Conservation (phyloP, 1,284 basidiomycete genomes). For the Leccinum subfulvum region DNA sequence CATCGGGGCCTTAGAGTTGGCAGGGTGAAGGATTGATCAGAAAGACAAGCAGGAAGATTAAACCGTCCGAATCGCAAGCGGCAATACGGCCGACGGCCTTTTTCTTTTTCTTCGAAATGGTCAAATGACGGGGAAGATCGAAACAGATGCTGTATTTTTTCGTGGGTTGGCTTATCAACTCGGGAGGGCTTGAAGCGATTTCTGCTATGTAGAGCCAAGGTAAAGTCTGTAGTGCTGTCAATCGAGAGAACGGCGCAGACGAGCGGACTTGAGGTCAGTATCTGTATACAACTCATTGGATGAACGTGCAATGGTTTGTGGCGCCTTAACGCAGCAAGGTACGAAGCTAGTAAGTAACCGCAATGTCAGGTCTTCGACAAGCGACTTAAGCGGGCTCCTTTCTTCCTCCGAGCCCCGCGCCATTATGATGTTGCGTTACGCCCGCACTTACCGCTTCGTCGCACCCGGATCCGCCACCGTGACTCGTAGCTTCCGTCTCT, state of each 20-base stretch:
- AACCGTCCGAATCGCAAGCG: background rate
- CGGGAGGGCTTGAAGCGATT: background rate
- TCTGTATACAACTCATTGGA: background rate
- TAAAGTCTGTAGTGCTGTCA: background rate
- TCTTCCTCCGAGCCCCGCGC: background rate
- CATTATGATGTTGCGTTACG: background rate
- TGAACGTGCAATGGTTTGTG: too few species aligned
- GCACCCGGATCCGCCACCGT: background rate
- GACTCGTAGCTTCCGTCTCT: background rate
- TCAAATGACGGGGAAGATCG: background rate
- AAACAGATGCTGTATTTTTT: background rate
- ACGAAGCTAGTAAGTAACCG: too few species aligned
- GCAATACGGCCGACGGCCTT: background rate
- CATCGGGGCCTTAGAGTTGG: background rate
- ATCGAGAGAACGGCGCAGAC: background rate
- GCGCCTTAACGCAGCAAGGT: too few species aligned
- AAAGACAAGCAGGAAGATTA: background rate
- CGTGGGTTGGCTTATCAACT: background rate
- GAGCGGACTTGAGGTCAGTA: background rate
- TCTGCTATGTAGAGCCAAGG: background rate
- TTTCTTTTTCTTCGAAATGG: background rate
- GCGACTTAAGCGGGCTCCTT: background rate
- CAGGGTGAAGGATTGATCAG: background rate
- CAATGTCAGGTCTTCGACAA: too few species aligned
- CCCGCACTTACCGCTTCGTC: background rate